Evolutionary conservation across 2,329 filamentous ascomycete species (phyloP).

Genomic region (Neoscytalidium dimidiatum): DNA sequence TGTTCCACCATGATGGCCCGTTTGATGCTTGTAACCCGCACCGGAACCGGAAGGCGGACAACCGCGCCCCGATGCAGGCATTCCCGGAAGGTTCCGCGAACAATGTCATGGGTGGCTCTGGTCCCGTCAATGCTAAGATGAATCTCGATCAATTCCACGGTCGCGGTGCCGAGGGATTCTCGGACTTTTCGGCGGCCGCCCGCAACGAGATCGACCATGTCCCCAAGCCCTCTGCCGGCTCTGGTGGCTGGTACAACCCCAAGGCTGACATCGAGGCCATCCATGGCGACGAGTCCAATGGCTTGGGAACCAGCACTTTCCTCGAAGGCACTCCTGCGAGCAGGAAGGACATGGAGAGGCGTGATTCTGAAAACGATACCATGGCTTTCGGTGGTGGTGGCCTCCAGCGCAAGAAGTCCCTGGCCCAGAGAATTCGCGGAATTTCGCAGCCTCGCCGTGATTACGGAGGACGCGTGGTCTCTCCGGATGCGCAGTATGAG

Average conservation of each 20-base stretch:
- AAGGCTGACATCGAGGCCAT: constrained; percentile 62
- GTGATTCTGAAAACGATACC: constrained; percentile 67
- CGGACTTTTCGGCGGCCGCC: constrained; percentile 64
- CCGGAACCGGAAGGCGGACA: constrained; percentile 81
- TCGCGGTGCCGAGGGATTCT: constrained; percentile 79
- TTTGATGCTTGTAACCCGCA: constrained; percentile 96
- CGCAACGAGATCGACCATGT: constrained; percentile 29
- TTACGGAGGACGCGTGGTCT: constrained; percentile 43
- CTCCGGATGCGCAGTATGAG: constrained; percentile 58
- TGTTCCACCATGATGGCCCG: constrained; percentile 96
- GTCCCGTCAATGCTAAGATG: constrained; percentile 77
- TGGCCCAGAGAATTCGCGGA: constrained; percentile 87
- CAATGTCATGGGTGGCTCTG: constrained; percentile 85
- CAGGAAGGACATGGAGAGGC: constrained; percentile 73
- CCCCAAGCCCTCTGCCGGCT: constrained; percentile 26
- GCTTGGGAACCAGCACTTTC: constrained; percentile 92
- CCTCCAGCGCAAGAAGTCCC: constrained; percentile 86
- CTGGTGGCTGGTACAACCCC: constrained; percentile 45
- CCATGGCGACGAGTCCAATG: constrained; percentile 80
- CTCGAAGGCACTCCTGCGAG: constrained; percentile 90
- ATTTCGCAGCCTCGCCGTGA: constrained; percentile 72
- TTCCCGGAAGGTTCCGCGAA: constrained; percentile 92
- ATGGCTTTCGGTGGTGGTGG: constrained; percentile 45
- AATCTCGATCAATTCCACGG: constrained; percentile 91
- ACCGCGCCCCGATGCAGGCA: constrained; percentile 90